Percentiles rank a stretch among this genome's conserved stretches.
Conservation (phyloP, 176 grass and related monocot genomes). For the Chloris gayana region DNA sequence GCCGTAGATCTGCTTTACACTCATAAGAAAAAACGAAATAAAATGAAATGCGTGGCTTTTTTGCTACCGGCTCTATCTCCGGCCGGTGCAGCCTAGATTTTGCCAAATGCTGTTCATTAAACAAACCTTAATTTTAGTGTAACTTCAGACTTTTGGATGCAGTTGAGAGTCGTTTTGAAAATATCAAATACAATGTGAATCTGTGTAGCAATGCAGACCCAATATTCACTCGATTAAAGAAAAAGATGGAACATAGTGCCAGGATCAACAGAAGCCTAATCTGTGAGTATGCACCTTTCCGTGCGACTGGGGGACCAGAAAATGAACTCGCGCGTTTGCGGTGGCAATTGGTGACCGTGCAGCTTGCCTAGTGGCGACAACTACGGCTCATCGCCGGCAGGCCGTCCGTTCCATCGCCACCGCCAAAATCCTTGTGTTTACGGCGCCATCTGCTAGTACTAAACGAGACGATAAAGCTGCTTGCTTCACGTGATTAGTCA, state of each 20-base stretch:
- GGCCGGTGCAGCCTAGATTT: no score
- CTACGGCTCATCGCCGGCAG: constrained; percentile 11
- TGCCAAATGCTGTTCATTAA: not conserved
- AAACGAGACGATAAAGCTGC: constrained; percentile 2
- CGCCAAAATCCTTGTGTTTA: not conserved
- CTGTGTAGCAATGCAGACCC: not conserved
- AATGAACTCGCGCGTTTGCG: not conserved
- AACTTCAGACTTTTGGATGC: not conserved
- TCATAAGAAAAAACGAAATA: not conserved
- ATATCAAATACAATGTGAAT: not conserved
- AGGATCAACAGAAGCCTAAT: no score
- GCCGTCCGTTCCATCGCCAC: not conserved
- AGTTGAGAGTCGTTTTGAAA: not conserved
- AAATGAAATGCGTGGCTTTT: not conserved
- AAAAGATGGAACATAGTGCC: no score
- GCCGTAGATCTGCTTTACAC: not conserved
- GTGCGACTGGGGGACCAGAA: not conserved
- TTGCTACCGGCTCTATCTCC: not conserved
- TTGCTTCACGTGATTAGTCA: constrained; percentile 34
- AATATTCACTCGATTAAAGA: not conserved
- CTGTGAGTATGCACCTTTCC: no score
- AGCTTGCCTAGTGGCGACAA: not conserved
- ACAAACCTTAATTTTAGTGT: not conserved
- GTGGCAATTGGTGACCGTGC: constrained; percentile 17
- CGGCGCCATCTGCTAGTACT: not conserved